Percentiles rank a stretch among this genome's conserved stretches.
phyloP scores from a whole-genome alignment of 1,139 yeast species.

The Taphrina communis region DNA sequence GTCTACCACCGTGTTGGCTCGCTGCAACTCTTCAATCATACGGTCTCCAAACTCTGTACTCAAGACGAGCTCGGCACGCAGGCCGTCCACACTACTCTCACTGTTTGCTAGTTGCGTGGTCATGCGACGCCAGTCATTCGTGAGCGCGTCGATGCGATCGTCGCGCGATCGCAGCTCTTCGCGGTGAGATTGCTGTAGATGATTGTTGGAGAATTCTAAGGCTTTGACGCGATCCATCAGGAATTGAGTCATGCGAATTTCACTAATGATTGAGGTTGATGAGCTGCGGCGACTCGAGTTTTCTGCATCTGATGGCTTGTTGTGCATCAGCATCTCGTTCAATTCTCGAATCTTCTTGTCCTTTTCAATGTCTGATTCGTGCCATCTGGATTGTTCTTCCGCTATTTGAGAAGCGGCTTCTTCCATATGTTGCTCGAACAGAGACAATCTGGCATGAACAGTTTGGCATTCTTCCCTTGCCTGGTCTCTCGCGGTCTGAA shows the following conservation, averaged over 20 bases:
- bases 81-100: conserved; percentile 19
- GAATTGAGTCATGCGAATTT: conserved; percentile 16
- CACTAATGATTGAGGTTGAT: conserved; percentile 6
- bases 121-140: conserved; percentile 34
- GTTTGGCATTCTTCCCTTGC: background rate
- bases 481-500: conserved; percentile 2
- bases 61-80: conserved; percentile 22
- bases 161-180: conserved; percentile 28
- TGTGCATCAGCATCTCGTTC: background rate
- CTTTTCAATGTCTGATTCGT: conserved; percentile 11
- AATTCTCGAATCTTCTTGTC: conserved; percentile 3
- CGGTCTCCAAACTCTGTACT: conserved; percentile 26
- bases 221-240: conserved; percentile 33
- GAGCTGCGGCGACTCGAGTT: conserved; percentile 17
- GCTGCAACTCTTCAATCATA: background rate
- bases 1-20: background rate
- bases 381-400: conserved; percentile 39
- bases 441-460: background rate
- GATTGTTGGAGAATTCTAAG: conserved; percentile 14
- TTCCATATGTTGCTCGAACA: conserved; percentile 27
- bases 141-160: conserved; percentile 15
- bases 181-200: conserved; percentile 16
- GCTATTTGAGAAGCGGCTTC: conserved; percentile 35
- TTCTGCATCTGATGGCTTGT: background rate
- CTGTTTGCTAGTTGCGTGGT: conserved; percentile 6